A percentile compares a stretch with the other conserved stretches of the same genome.
Conservation (phyloP, 305 asterid species). For the Striga hermonthica region DNA sequence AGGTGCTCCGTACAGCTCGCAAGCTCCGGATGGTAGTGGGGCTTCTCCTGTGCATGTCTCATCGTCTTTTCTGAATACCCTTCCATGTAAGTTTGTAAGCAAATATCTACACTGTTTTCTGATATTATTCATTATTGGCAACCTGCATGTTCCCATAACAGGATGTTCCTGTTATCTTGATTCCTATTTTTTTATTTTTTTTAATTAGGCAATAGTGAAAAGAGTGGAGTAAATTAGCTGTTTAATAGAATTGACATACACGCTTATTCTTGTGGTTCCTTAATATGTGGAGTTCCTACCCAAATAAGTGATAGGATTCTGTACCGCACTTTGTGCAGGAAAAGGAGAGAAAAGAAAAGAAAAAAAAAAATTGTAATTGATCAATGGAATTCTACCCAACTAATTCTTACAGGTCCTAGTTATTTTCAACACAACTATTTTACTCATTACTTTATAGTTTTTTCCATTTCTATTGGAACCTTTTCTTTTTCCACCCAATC, state of each 20-base stretch:
- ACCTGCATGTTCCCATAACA: background rate
- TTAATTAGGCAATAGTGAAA: constrained; percentile 4
- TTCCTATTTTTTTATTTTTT: background rate
- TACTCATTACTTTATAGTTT: background rate
- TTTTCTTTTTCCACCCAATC: background rate
- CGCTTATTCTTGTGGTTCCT: background rate
- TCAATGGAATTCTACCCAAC: background rate
- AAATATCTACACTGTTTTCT: constrained; percentile 15
- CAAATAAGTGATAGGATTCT: background rate
- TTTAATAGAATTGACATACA: constrained; percentile 10
- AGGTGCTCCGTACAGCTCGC: constrained; percentile 32
- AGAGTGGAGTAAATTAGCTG: background rate
- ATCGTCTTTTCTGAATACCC: constrained; percentile 32
- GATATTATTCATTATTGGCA: background rate
- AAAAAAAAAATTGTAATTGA: constrained; percentile 9
- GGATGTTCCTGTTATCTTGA: constrained; percentile 3
- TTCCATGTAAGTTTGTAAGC: constrained; percentile 22
- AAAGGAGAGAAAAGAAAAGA: background rate
- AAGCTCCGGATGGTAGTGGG: too few species aligned
- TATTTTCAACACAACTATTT: background rate
- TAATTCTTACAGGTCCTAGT: background rate
- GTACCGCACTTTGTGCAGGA: background rate
- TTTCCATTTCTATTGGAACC: background rate
- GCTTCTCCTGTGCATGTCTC: constrained; percentile 39
- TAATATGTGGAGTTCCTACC: background rate